A percentile compares a stretch with the other conserved stretches of the same genome.
These are phyloP conservation scores for Botrytis fabae DNA, from an alignment of 2,329 filamentous ascomycete genomes.

Conservation along the genomic window DNA sequence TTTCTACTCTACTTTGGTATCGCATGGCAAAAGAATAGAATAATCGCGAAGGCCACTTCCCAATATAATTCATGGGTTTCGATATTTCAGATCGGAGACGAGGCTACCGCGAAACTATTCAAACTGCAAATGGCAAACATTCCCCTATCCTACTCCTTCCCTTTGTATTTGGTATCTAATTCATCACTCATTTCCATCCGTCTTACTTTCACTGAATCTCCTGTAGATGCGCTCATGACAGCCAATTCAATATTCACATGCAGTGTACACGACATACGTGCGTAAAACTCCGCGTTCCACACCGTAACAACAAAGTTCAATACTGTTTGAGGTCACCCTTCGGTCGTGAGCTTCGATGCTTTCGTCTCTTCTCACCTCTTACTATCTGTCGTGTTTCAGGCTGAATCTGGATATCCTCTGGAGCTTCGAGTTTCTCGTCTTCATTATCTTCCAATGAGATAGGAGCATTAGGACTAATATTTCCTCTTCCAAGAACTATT, in stretches of 20 bases:
- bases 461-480: conserved; percentile 1
- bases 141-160: neutral
- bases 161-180: conserved; percentile 2
- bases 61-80: neutral
- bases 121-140: neutral
- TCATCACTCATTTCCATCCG: neutral
- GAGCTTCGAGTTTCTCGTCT: conserved; percentile 16
- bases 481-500: conserved; percentile 18
- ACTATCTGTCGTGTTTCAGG: conserved; percentile 17
- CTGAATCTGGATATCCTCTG: conserved; percentile 19
- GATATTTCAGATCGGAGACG: neutral
- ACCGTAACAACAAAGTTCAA: neutral
- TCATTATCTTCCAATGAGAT: conserved; percentile 8
- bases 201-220: neutral
- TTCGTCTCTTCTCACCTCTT: conserved; percentile 16
- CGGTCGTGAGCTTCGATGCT: conserved; percentile 16
- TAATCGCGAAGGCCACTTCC: neutral
- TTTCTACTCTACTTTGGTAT: neutral
- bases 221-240: neutral
- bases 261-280: neutral
- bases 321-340: conserved; percentile 3
- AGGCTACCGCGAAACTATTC: neutral
- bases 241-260: neutral
- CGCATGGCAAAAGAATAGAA: neutral
- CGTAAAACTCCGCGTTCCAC: neutral